Conservation (phyloP, 306 rosid genomes). For the Datisca glomerata region DNA sequence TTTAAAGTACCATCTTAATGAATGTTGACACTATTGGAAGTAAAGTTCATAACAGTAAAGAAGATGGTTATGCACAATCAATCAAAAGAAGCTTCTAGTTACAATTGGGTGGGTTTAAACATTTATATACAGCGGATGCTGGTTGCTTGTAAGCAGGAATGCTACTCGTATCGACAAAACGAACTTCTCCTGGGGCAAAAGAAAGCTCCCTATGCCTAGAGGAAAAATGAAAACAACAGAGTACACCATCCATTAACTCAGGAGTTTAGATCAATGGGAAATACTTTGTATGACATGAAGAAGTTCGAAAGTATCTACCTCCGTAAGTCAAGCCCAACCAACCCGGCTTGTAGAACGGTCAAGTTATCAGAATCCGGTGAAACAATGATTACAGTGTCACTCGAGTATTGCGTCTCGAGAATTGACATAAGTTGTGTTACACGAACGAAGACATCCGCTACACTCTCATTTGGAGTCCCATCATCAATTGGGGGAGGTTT, state of each 20-base stretch:
- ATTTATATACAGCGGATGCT: slow-evolving; percentile 78
- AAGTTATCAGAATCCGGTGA: slow-evolving; percentile 93
- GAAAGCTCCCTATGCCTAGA: slow-evolving; percentile 82
- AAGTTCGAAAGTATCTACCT: slow-evolving; percentile 28
- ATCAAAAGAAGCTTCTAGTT: no score
- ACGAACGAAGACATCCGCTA: slow-evolving; percentile 78
- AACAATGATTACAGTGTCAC: slow-evolving; percentile 68
- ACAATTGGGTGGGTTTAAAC: slow-evolving; percentile 70
- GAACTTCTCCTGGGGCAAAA: slow-evolving; percentile 85
- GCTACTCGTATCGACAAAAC: slow-evolving; percentile 62
- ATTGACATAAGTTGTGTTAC: slow-evolving; percentile 92
- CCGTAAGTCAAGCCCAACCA: slow-evolving; percentile 73
- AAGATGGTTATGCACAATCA: no score
- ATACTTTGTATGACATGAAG: background rate
- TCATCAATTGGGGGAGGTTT: slow-evolving; percentile 75
- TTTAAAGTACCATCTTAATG: no score
- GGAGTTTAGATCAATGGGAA: background rate
- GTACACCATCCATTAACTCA: no score
- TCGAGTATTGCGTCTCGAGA: slow-evolving; percentile 81
- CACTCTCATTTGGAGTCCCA: slow-evolving; percentile 93
- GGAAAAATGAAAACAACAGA: background rate
- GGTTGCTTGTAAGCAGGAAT: slow-evolving; percentile 83
- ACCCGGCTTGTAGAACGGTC: slow-evolving; percentile 78
- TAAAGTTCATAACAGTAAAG: no score
- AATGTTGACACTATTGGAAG: no score